Percentiles rank a stretch among this genome's conserved stretches.
Conservation (phyloP, 306 rosid genomes). For the Hippophae rhamnoides region DNA sequence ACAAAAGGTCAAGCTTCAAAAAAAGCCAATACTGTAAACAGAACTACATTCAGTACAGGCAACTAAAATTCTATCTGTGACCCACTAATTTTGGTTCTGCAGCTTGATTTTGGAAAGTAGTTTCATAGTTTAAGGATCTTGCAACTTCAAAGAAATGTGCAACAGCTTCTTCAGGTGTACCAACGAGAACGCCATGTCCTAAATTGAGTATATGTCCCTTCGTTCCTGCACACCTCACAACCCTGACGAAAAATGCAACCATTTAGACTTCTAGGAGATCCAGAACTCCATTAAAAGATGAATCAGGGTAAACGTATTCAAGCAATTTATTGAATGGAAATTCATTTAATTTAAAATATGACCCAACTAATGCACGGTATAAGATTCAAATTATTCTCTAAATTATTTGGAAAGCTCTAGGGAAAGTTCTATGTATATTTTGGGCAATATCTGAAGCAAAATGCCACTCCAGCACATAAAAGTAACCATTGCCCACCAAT, state of each 20-base stretch:
- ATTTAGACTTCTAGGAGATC: background rate
- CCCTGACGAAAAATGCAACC: conserved; percentile 42
- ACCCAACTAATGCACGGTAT: background rate
- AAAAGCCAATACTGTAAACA: too few relatives aligned
- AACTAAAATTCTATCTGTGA: too few relatives aligned
- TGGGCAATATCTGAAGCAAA: too few relatives aligned
- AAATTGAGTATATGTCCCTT: conserved; percentile 88
- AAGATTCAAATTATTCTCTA: too few relatives aligned
- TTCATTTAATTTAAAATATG: background rate
- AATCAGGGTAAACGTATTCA: too few relatives aligned
- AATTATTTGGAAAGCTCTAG: too few relatives aligned
- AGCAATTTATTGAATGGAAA: too few relatives aligned
- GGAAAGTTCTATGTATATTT: too few relatives aligned
- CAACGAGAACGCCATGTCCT: conserved; percentile 92
- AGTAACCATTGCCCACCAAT: background rate
- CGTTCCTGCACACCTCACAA: conserved; percentile 85
- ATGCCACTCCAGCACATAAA: too few relatives aligned
- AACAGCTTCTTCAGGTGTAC: conserved; percentile 94
- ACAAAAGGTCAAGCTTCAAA: too few relatives aligned
- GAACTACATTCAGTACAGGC: too few relatives aligned
- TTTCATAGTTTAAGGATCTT: conserved; percentile 66
- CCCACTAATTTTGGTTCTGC: conserved; percentile 45
- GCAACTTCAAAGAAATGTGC: conserved; percentile 93
- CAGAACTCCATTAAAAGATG: too few relatives aligned
- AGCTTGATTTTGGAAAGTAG: conserved; percentile 33